Percentiles rank a stretch among this genome's conserved stretches.
phyloP scores from a whole-genome alignment of 352 stramenopile species.

The Phytopythium mirpurense region DNA sequence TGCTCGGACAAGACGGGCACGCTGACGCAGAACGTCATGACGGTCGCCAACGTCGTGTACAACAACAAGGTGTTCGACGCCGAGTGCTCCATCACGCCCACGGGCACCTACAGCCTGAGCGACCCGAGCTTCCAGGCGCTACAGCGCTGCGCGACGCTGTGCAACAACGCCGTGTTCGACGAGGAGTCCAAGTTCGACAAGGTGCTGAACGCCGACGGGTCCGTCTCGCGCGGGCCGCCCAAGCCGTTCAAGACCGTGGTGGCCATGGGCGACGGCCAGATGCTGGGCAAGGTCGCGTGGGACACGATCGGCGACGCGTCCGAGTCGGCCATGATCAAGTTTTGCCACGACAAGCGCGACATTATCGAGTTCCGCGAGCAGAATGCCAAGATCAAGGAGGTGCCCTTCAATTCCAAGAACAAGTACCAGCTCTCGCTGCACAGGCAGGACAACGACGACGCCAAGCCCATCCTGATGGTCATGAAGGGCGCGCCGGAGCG shows the following conservation, averaged over 20 bases:
- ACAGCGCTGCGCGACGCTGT: conserved; percentile 82
- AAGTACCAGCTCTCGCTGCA: conserved; percentile 86
- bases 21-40: conserved; percentile 95
- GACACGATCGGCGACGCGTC: conserved; percentile 34
- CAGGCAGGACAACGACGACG: conserved; percentile 71
- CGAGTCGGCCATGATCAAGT: conserved; percentile 39
- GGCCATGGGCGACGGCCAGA: conserved; percentile 7
- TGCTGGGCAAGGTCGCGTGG: conserved; percentile 24
- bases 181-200: conserved; percentile 69
- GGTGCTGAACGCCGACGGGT: conserved; percentile 15
- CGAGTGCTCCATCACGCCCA: conserved; percentile 71
- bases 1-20: conserved; percentile 95
- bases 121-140: conserved; percentile 56
- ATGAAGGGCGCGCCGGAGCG: conserved; percentile 97
- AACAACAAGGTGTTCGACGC: conserved; percentile 64
- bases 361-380: conserved; percentile 16
- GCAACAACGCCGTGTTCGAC: conserved; percentile 89
- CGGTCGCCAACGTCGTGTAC: conserved; percentile 83
- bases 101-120: conserved; percentile 44
- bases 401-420: conserved; percentile 88
- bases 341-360: conserved; percentile 27
- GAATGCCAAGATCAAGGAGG: conserved; percentile 63
- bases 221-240: too few relatives aligned
- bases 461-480: conserved; percentile 54
- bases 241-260: neutral